A percentile compares a stretch with the other conserved stretches of the same genome.
These are phyloP conservation scores for Penicillium dipodomyicola DNA, from an alignment of 495 filamentous ascomycete species.

Conservation along the genomic window DNA sequence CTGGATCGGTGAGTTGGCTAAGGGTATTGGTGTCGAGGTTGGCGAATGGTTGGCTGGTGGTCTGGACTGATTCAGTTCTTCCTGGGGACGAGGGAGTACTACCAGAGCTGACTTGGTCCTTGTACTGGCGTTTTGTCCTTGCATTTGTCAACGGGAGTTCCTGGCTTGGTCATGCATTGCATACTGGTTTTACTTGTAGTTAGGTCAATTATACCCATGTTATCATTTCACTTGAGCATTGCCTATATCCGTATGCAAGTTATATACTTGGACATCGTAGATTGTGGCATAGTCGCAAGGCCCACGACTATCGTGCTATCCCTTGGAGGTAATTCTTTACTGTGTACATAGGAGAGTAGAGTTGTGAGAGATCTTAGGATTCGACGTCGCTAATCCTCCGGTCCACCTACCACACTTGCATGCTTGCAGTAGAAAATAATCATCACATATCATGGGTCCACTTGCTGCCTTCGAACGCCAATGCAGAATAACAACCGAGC, in stretches of 20 bases:
- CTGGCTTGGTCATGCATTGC: slow-evolving; percentile 13
- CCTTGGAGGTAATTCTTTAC: not conserved
- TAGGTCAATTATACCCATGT: slow-evolving; percentile 23
- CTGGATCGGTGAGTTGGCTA: slow-evolving; percentile 49
- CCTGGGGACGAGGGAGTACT: not conserved
- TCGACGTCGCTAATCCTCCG: not conserved
- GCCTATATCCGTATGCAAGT: not conserved
- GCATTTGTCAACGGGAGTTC: not conserved
- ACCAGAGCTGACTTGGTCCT: not conserved
- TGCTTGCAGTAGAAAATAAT: not conserved
- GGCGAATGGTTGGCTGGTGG: slow-evolving; percentile 50
- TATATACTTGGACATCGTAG: not conserved
- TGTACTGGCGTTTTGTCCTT: not conserved
- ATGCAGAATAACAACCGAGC: not conserved
- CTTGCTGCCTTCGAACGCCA: not conserved
- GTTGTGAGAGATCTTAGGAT: not conserved
- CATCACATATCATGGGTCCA: not conserved
- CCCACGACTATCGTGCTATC: not conserved
- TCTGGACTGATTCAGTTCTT: slow-evolving; percentile 30
- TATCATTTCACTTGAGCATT: not conserved
- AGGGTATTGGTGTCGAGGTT: slow-evolving; percentile 48
- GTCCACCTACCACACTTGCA: not conserved
- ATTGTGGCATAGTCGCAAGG: not conserved
- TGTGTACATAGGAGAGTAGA: not conserved
- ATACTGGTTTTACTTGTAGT: slow-evolving; percentile 4